Conservation (phyloP, 306 rosid genomes). For the Citrullus amarus region DNA sequence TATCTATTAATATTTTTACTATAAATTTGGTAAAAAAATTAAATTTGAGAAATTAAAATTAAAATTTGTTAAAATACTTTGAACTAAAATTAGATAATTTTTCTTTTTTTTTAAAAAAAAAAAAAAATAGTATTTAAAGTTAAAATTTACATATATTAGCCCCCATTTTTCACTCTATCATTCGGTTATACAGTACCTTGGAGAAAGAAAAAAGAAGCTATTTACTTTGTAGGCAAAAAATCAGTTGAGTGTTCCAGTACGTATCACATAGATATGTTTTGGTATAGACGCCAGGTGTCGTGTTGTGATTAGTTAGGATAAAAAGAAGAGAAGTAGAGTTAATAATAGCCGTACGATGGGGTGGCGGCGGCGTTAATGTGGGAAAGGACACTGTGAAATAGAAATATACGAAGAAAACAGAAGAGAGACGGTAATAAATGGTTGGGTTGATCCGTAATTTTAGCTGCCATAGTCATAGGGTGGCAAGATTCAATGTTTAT, state of each 20-base stretch:
- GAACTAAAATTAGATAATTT: too few species aligned
- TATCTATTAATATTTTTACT: too few species aligned
- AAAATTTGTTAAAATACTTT: too few species aligned
- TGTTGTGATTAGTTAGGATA: not conserved
- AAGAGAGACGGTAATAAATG: constrained; percentile 1
- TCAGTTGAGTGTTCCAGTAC: not conserved
- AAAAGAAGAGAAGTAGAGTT: not conserved
- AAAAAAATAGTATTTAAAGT: too few species aligned
- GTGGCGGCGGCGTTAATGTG: not conserved
- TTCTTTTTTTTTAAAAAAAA: too few species aligned
- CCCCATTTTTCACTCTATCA: too few species aligned
- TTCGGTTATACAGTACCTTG: too few species aligned
- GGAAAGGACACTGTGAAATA: not conserved
- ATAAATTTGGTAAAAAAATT: too few species aligned
- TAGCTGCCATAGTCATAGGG: not conserved
- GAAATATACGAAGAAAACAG: not conserved
- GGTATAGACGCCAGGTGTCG: not conserved
- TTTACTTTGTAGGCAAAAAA: not conserved
- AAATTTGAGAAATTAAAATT: too few species aligned
- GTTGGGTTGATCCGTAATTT: constrained; percentile 10
- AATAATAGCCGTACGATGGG: constrained; percentile 5
- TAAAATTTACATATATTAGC: too few species aligned
- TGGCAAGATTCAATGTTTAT: not conserved
- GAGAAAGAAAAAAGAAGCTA: not conserved
- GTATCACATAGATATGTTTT: not conserved